Base-by-base conservation (phyloP, 2,329 filamentous ascomycete species). In the Aspergillus arachidicola region DNA sequence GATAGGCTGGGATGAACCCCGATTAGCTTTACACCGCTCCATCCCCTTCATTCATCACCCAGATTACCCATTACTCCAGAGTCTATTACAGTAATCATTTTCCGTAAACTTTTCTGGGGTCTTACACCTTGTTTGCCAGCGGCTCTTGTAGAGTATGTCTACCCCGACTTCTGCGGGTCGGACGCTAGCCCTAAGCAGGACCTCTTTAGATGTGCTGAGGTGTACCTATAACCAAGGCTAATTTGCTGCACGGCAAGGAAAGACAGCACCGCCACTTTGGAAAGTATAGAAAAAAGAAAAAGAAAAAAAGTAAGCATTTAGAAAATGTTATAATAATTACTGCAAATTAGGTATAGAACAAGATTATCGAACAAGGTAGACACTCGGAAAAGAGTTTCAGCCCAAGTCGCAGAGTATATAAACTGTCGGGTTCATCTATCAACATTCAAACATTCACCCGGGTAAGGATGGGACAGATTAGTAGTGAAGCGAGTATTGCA, bases 51-150 rank as follows among this genome's bases (percentile, higher is more conserved):
- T n/a, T 41, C 7, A 9, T 9, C 0, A 19, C 3, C 7, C 7
- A 41, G 2, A 4, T 3, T n/a, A 6, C 16, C 6, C 7, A n/a
- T 19, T 41, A 41, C 6, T 10, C 16, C 38, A 41, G 16, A 4
- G 6, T 7, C 3, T 6, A 4, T 1, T n/a, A n/a, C 19, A 41
- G 1, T n/a, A 9, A 6, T 3, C 6, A 7, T 7, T n/a, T n/a
- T n/a, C 6, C 1, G 19, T 6, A 10, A 16, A 41, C 3, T 0
- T 19, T n/a, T 41, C 38, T 19, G 9, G 19, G n/a, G 9, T 41
- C 6, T 19, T 41, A n/a, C 14, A n/a, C 10, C 6, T 41, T 41
- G 3, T 41, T 41, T 19, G 5, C 6, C 2, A 2, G 5, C 10
- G 38, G 19, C 38, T 10, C 16, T n/a, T 0, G 2, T 2, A 14